Evolutionary conservation across 2,329 filamentous ascomycete genomes (phyloP).

Genomic region (Fusarium domesticum): DNA sequence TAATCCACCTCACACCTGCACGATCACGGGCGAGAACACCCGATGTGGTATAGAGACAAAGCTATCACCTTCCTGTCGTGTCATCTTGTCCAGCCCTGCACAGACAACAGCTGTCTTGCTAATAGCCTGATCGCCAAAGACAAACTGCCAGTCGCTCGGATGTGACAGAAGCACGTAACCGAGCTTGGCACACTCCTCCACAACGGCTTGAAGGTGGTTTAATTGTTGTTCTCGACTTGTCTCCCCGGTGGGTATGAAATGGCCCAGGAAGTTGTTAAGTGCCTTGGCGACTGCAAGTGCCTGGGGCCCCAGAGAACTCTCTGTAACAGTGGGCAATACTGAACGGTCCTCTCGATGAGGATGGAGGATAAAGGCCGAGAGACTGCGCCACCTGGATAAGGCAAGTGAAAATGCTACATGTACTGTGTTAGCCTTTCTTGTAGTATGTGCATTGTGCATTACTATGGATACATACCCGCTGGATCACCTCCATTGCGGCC

Average conservation of each 20-base stretch:
- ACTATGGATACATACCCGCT: neutral
- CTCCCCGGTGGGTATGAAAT: neutral
- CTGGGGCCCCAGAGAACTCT: neutral
- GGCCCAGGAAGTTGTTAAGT: neutral
- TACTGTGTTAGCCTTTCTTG: too few relatives aligned
- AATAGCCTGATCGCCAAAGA: neutral
- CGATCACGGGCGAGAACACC: too few relatives aligned
- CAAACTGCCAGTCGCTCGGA: neutral
- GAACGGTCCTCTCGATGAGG: slow-evolving; percentile 37
- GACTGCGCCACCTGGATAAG: slow-evolving; percentile 41
- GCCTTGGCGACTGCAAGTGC: neutral
- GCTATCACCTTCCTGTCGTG: neutral
- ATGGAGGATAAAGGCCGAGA: slow-evolving; percentile 43
- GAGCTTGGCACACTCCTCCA: neutral
- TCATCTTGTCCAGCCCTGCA: neutral
- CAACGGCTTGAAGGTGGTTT: neutral
- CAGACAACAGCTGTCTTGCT: neutral
- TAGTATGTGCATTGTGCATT: neutral
- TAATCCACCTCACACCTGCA: neutral
- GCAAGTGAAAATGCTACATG: slow-evolving; percentile 28
- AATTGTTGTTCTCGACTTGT: neutral
- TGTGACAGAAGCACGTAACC: neutral
- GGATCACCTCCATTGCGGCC: slow-evolving; percentile 8
- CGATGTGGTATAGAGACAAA: neutral
- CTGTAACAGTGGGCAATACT: slow-evolving; percentile 31